A percentile compares a stretch with the other conserved stretches of the same genome.
phyloP scores from a whole-genome alignment of 495 filamentous ascomycete genomes.

The Tuber umbilicatum region DNA sequence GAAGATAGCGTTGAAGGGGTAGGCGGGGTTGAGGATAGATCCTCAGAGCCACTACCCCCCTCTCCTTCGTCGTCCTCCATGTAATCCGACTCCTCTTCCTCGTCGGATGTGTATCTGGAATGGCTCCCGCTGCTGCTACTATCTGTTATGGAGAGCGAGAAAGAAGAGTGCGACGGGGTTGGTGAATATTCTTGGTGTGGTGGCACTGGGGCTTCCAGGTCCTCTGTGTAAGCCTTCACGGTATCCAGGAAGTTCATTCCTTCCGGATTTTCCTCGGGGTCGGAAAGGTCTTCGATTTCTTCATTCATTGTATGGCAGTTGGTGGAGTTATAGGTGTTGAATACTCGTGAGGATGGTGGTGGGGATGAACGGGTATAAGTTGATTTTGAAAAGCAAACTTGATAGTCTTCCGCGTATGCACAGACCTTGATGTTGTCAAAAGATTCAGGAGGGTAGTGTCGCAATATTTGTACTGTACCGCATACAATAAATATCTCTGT shows the following conservation, averaged over 20 bases:
- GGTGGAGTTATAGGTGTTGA: neutral
- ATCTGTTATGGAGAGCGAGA: neutral
- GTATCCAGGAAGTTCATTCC: slow-evolving; percentile 1
- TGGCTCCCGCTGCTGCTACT: neutral
- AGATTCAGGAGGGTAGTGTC: neutral
- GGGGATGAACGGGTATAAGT: neutral
- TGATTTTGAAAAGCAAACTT: slow-evolving; percentile 5
- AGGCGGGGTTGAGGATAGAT: neutral
- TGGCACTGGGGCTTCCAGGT: neutral
- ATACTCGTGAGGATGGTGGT: neutral
- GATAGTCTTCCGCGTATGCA: slow-evolving; percentile 7
- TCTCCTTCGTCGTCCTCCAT: neutral
- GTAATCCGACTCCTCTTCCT: neutral
- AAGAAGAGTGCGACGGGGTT: neutral
- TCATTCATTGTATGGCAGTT: neutral
- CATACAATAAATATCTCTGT: neutral
- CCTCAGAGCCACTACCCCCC: neutral
- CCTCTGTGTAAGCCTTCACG: neutral
- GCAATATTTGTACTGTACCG: slow-evolving; percentile 1
- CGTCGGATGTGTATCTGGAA: neutral
- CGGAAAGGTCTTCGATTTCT: neutral
- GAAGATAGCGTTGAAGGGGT: neutral
- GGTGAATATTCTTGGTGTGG: neutral
- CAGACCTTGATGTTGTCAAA: slow-evolving; percentile 1
- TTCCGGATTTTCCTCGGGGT: neutral